Base-by-base conservation (phyloP, 192 early-diverging fungal species). In the Diversispora eburnea region DNA sequence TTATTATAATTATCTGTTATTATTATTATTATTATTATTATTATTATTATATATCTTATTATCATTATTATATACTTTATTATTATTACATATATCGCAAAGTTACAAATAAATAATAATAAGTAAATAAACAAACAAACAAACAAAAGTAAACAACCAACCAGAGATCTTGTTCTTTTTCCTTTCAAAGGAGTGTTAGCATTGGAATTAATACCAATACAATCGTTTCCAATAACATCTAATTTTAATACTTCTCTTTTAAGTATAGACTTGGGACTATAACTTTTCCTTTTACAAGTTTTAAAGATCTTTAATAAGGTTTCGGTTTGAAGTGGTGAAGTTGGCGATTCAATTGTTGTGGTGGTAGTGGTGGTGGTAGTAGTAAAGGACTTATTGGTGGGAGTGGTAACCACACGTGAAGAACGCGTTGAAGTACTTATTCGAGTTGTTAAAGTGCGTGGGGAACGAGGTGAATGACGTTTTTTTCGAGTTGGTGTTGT, bases 221-320 rank as follows among this genome's bases (percentile, higher is more conserved):
- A 81, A 66, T 81, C 80, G 48, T 78, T 76, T 54, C 57, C 74
- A 43, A 81, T 73, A 52, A 81, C 72, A 52, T 81, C 74, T 5
- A 81, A 67, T 45, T 78, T 81, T 15, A 61, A 49, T 5, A 60
- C 43, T 7, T 72, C 70, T 46, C 39, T 72, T 54, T 56, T 72
- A 10, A 49, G 5, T 4, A 47, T 46, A 61, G 39, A 45, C 45
- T 60, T 62, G 17, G 70, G 52, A 2, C 25, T 33, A 33, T 33
- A 33, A 45, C 58, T 72, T 61, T 62, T 62, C 33, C 15, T 61
- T 48, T 72, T 72, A 56, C 52, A 22, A 41, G 70, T 61, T 13
- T 60, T 72, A 43, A 72, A 72, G 19, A 54, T 19, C 19, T 41
- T 52, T 43, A 9, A 4, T 57, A 54, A 55, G 56, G 25, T 43